phyloP scores from a whole-genome alignment of 192 early-diverging fungal species.

The Podila minutissima region DNA sequence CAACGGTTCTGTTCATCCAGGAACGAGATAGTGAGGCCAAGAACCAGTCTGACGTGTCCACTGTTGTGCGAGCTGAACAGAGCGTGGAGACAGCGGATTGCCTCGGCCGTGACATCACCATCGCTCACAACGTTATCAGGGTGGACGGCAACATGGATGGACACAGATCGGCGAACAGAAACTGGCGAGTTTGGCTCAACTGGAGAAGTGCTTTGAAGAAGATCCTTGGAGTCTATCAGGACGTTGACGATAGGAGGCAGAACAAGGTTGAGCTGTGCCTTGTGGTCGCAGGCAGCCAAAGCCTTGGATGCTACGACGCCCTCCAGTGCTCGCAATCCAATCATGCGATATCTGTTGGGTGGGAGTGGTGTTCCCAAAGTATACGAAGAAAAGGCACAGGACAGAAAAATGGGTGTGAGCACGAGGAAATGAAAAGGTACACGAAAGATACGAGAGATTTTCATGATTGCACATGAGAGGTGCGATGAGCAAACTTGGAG shows the following conservation, averaged over 20 bases:
- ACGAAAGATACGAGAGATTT: not conserved
- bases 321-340: conserved; percentile 73
- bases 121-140: conserved; percentile 35
- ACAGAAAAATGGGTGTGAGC: not conserved
- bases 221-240: conserved; percentile 44
- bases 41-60: conserved; percentile 23
- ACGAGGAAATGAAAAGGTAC: not conserved
- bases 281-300: conserved; percentile 66
- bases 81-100: conserved; percentile 43
- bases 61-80: conserved; percentile 40
- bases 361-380: not conserved
- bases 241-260: conserved; percentile 61
- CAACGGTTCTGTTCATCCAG: conserved; percentile 48
- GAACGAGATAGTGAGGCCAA: conserved; percentile 38
- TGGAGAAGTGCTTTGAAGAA: conserved; percentile 14
- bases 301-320: conserved; percentile 70
- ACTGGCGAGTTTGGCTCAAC: not conserved
- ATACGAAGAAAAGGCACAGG: not conserved
- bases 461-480: conserved; percentile 17
- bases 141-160: conserved; percentile 33
- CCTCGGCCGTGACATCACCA: conserved; percentile 46
- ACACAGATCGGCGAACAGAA: conserved; percentile 21
- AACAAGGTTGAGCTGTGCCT: conserved; percentile 69
- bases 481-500: conserved; percentile 4
- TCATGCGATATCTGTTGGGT: conserved; percentile 49